Evolutionary conservation across 2,329 filamentous ascomycete genomes (phyloP).

Genomic region (Diaporthe longicolla): DNA sequence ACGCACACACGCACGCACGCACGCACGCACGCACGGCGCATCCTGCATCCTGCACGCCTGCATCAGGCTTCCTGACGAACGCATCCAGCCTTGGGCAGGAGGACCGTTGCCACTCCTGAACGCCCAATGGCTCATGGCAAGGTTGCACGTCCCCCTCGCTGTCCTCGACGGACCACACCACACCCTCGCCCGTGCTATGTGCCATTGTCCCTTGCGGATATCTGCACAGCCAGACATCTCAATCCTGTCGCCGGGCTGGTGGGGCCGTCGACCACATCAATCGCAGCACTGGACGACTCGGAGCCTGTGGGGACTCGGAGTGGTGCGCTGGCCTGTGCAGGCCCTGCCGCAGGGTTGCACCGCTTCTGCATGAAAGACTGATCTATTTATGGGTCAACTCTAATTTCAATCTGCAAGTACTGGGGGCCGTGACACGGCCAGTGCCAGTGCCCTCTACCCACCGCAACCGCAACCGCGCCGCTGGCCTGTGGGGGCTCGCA

Average conservation of each 20-base stretch:
- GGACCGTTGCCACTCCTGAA: slow-evolving; percentile 18
- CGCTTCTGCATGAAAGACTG: slow-evolving; percentile 39
- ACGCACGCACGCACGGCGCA: slow-evolving; percentile 3
- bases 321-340: slow-evolving; percentile 35
- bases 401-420: slow-evolving; percentile 41
- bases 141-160: not conserved
- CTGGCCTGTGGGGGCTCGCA: slow-evolving; percentile 23
- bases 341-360: slow-evolving; percentile 38
- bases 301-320: slow-evolving; percentile 28
- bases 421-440: slow-evolving; percentile 33
- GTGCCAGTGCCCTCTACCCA: slow-evolving; percentile 31
- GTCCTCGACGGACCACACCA: not conserved
- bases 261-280: not conserved
- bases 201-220: slow-evolving; percentile 22
- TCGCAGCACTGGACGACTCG: slow-evolving; percentile 21
- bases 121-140: not conserved
- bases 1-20: not conserved
- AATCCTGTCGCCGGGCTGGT: slow-evolving; percentile 23
- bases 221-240: slow-evolving; percentile 14
- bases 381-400: slow-evolving; percentile 41
- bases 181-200: slow-evolving; percentile 10
- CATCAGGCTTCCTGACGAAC: slow-evolving; percentile 25
- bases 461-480: slow-evolving; percentile 5
- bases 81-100: slow-evolving; percentile 16
- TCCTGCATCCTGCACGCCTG: slow-evolving; percentile 29